These are phyloP conservation scores for Stygiomarasmius scandens DNA, from an alignment of 1,284 basidiomycete genomes.

Conservation along the genomic window DNA sequence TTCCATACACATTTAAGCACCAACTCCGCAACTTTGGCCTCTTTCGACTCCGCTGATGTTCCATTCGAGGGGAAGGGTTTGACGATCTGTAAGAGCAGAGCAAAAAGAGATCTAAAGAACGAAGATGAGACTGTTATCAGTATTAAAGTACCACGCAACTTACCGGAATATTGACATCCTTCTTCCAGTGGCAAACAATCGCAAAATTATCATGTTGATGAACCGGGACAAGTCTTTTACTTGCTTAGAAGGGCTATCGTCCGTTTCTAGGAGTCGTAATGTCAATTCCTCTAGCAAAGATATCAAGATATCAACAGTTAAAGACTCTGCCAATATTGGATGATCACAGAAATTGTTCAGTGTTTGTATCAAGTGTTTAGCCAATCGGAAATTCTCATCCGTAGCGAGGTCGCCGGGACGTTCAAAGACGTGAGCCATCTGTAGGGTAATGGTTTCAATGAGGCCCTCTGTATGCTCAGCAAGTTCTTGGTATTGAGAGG, in stretches of 20 bases:
- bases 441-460: constrained; percentile 84
- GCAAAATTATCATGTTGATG: constrained; percentile 97
- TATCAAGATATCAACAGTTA: constrained; percentile 80
- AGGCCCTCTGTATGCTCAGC: constrained; percentile 86
- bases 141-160: constrained; percentile 30
- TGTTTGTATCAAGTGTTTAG: constrained; percentile 95
- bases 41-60: constrained; percentile 70
- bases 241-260: constrained; percentile 75
- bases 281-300: constrained; percentile 87
- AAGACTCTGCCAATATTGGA: constrained; percentile 75
- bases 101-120: constrained; percentile 64
- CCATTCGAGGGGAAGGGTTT: constrained; percentile 80
- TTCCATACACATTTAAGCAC: constrained; percentile 99
- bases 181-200: constrained; percentile 89
- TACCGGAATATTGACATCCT: constrained; percentile 92
- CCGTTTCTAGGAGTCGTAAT: constrained; percentile 86
- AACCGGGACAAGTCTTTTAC: constrained; percentile 91
- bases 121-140: constrained; percentile 9
- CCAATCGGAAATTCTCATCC: constrained; percentile 84
- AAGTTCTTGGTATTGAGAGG: constrained; percentile 71
- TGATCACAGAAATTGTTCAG: constrained; percentile 92
- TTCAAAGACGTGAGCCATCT: constrained; percentile 90
- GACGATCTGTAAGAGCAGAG: constrained; percentile 85
- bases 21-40: constrained; percentile 92
- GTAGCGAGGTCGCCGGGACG: constrained; percentile 71